phyloP scores from a whole-genome alignment of 2,329 filamentous ascomycete species.

The Fusarium virguliforme region DNA sequence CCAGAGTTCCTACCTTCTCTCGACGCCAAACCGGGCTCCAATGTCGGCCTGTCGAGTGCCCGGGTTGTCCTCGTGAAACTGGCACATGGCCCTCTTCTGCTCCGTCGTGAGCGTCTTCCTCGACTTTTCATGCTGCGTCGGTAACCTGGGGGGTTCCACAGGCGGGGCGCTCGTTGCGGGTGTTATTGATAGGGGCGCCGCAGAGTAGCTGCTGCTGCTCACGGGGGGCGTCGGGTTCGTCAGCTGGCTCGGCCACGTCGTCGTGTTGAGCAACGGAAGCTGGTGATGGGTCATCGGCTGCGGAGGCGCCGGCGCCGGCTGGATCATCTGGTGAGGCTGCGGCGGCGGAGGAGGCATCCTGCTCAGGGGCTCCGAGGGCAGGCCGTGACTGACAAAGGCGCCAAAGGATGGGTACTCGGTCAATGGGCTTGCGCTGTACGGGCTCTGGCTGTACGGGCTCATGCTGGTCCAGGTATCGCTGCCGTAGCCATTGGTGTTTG shows the following conservation, averaged over 20 bases:
- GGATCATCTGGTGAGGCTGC: conserved; percentile 55
- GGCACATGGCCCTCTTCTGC: conserved; percentile 93
- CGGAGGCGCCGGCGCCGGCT: conserved; percentile 45
- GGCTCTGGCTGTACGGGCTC: conserved; percentile 76
- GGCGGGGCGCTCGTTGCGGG: conserved; percentile 69
- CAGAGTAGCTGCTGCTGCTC: conserved; percentile 65
- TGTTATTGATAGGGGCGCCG: conserved; percentile 73
- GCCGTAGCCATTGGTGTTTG: conserved; percentile 49
- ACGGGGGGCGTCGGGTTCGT: conserved; percentile 73
- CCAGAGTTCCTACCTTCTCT: conserved; percentile 83
- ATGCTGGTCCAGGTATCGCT: conserved; percentile 71
- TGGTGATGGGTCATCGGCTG: conserved; percentile 70
- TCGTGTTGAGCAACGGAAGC: conserved; percentile 79
- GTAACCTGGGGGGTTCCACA: conserved; percentile 49
- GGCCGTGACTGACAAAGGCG: conserved; percentile 68
- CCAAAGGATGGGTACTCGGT: conserved; percentile 75
- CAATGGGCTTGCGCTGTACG: conserved; percentile 67
- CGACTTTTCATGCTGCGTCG: conserved; percentile 71
- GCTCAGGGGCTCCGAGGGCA: conserved; percentile 67
- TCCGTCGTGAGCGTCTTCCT: conserved; percentile 92
- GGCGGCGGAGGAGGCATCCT: conserved; percentile 72
- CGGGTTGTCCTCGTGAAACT: conserved; percentile 92
- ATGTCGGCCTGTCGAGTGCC: conserved; percentile 96
- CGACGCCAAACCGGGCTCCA: conserved; percentile 94
- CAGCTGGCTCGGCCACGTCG: conserved; percentile 86